Evolutionary conservation across 2,329 filamentous ascomycete species (phyloP).

Genomic region (Byssoonygena ceratinophila): DNA sequence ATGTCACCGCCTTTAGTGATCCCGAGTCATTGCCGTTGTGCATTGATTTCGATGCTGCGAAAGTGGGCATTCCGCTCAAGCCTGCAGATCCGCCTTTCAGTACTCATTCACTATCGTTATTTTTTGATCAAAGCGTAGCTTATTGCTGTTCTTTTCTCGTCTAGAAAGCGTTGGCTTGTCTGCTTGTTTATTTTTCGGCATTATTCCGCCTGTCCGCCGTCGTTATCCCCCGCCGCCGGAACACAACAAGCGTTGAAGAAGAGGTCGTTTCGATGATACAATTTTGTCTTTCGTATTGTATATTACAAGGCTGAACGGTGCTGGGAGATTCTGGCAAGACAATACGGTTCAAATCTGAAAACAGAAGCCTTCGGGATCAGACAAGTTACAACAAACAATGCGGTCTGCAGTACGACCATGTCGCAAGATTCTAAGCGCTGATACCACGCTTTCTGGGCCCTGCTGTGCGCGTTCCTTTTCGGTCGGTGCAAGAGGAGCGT

Average conservation of each 20-base stretch:
- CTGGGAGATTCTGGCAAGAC: too few species aligned
- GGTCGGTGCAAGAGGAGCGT: background rate
- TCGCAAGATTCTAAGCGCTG: background rate
- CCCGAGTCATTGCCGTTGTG: background rate
- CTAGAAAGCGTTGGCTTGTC: background rate
- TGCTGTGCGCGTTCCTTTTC: background rate
- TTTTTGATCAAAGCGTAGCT: too few species aligned
- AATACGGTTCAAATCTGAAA: background rate
- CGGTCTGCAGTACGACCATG: conserved; percentile 1
- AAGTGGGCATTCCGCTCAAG: too few species aligned
- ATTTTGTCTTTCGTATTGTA: too few species aligned
- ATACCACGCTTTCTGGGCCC: background rate
- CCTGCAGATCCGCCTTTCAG: too few species aligned
- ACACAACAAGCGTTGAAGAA: too few species aligned
- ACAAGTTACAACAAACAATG: conserved; percentile 1
- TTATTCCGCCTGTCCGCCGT: background rate
- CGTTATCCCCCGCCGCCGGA: too few species aligned
- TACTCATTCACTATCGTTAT: too few species aligned
- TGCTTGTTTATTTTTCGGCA: background rate
- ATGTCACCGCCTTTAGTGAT: background rate
- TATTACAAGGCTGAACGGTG: too few species aligned
- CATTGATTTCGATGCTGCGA: too few species aligned
- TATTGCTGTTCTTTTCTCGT: too few species aligned
- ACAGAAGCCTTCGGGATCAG: background rate
- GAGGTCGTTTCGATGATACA: too few species aligned